Percentiles rank a stretch among this genome's conserved stretches.
Conservation (phyloP, 2,329 filamentous ascomycete genomes). For the Huntiella decipiens region DNA sequence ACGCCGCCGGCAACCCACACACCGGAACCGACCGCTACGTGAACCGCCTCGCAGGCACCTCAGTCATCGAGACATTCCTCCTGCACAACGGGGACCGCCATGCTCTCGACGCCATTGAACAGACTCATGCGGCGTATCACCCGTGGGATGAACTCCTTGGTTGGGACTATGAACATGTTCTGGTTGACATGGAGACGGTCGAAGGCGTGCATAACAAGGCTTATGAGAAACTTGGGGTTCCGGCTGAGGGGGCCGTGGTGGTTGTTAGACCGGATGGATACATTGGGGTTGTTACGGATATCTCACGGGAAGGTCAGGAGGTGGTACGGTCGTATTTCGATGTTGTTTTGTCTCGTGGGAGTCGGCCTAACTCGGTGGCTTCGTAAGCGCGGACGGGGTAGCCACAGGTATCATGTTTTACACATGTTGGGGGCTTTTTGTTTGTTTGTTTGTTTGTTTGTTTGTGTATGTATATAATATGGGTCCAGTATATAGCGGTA, state of each 20-base stretch:
- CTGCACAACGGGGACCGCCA: constrained; percentile 35
- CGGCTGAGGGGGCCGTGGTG: constrained; percentile 37
- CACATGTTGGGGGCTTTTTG: no score
- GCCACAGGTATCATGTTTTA: neutral
- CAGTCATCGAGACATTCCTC: constrained; percentile 39
- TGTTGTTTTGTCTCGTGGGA: constrained; percentile 10
- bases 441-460: no score
- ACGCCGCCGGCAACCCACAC: constrained; percentile 12
- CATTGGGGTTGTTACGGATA: constrained; percentile 26
- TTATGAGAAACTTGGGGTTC: constrained; percentile 39
- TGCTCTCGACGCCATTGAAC: constrained; percentile 31
- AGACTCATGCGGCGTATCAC: constrained; percentile 30
- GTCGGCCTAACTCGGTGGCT: neutral
- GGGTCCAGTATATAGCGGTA: no score
- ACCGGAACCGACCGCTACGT: constrained; percentile 2
- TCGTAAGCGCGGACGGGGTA: neutral
- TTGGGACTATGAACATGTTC: constrained; percentile 38
- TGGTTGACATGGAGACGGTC: constrained; percentile 36
- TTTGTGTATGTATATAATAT: no score
- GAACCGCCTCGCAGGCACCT: constrained; percentile 11
- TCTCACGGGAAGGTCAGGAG: constrained; percentile 25
- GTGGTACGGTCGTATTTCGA: constrained; percentile 20
- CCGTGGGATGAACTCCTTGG: constrained; percentile 27
- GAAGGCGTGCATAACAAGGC: constrained; percentile 27
- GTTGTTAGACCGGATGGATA: constrained; percentile 50